phyloP scores from a whole-genome alignment of 176 grass and related monocot species.

The Themeda triandra region DNA sequence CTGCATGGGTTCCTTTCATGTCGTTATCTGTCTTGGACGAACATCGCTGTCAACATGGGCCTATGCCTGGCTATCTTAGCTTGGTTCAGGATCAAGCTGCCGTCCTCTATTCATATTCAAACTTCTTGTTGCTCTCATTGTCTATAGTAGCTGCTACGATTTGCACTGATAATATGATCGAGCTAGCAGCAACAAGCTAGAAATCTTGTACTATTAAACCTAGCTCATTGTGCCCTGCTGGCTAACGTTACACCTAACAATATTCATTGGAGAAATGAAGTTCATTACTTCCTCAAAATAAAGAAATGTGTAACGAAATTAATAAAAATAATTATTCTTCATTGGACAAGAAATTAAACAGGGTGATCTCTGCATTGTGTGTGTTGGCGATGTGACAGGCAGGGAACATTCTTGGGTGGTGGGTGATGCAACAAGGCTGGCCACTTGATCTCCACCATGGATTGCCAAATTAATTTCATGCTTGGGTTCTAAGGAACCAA shows the following conservation, averaged over 20 bases:
- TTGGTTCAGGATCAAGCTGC: constrained; percentile 21
- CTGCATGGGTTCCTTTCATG: constrained; percentile 18
- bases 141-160: neutral
- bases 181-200: neutral
- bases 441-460: constrained; percentile 14
- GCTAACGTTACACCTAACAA: constrained; percentile 18
- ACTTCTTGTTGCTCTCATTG: neutral
- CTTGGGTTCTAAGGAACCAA: constrained; percentile 39
- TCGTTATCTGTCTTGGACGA: constrained; percentile 43
- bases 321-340: neutral
- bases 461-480: constrained; percentile 26
- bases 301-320: neutral
- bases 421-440: constrained; percentile 37
- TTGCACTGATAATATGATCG: neutral
- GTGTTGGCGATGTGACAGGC: neutral
- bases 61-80: neutral
- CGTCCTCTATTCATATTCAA: neutral
- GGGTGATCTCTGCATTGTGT: neutral
- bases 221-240: neutral
- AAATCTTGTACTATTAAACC: neutral
- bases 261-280: constrained; percentile 16
- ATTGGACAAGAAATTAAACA: neutral
- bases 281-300: neutral
- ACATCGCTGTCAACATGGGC: constrained; percentile 32
- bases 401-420: constrained; percentile 48